A percentile compares a stretch with the other conserved stretches of the same genome.
Conservation (phyloP, 306 rosid genomes). For the Parietaria judaica region DNA sequence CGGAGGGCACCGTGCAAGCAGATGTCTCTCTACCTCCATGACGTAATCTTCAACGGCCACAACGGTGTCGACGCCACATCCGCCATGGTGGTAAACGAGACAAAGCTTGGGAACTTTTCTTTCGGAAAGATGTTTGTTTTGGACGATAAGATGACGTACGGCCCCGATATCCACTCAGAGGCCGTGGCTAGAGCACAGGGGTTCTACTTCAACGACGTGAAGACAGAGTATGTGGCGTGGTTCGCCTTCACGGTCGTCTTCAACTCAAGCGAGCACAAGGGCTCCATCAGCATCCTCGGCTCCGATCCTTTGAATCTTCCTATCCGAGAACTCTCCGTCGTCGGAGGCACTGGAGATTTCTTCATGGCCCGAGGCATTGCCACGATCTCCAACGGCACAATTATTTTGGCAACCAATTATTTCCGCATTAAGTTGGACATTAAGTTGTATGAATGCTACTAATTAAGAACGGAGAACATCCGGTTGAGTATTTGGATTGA, state of each 20-base stretch:
- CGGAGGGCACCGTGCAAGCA: conserved; percentile 31
- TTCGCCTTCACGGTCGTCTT: background rate
- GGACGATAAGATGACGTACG: conserved; percentile 2
- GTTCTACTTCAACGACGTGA: conserved; percentile 1
- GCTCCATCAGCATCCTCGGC: conserved; percentile 51
- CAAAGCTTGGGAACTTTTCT: conserved; percentile 13
- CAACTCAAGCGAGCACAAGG: conserved; percentile 36
- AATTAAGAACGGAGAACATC: background rate
- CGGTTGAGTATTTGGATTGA: too few species aligned
- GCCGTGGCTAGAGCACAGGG: conserved; percentile 13
- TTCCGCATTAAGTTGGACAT: conserved; percentile 53
- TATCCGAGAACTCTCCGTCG: conserved; percentile 50
- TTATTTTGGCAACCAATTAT: conserved; percentile 47
- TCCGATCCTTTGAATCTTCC: conserved; percentile 55
- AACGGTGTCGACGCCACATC: conserved; percentile 31
- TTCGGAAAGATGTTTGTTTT: conserved; percentile 8
- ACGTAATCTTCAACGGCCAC: conserved; percentile 15
- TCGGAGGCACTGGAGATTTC: conserved; percentile 65
- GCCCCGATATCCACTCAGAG: background rate
- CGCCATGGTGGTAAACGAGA: conserved; percentile 14
- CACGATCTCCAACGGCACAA: conserved; percentile 41
- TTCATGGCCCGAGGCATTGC: conserved; percentile 71
- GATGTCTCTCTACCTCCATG: conserved; percentile 35
- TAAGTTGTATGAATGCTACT: conserved; percentile 52
- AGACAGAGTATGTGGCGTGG: background rate